Percentiles rank a stretch among this genome's conserved stretches.
Evolutionary conservation across 768 basidiomycete genomes (phyloP).

Genomic region (Phanerochaete sordida): DNA sequence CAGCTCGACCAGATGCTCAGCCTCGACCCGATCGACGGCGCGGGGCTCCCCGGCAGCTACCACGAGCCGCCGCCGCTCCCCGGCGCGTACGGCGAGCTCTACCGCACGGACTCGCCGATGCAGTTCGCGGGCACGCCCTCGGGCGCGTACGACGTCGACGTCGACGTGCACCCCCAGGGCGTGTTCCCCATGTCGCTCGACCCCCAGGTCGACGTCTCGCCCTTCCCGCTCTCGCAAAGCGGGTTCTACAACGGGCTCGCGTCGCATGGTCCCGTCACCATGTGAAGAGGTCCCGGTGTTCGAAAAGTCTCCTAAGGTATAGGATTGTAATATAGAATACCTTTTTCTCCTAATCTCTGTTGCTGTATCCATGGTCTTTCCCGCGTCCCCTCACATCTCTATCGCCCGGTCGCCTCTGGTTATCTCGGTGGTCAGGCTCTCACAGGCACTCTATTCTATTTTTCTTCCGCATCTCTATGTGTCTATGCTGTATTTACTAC

Average conservation of each 20-base stretch:
- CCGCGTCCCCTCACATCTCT: neutral
- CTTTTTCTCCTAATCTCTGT: neutral
- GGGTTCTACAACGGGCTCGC: conserved; percentile 4
- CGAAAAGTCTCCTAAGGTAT: neutral
- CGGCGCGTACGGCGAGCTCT: conserved; percentile 21
- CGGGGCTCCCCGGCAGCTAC: conserved; percentile 4
- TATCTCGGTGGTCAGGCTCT: neutral
- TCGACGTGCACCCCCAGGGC: conserved; percentile 1
- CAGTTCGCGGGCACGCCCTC: conserved; percentile 5
- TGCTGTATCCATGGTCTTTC: conserved; percentile 1
- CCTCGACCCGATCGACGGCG: conserved; percentile 16
- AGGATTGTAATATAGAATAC: conserved; percentile 1
- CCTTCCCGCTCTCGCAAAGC: neutral
- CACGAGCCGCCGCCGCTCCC: conserved; percentile 7
- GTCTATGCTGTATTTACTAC: conserved; percentile 3
- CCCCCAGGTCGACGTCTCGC: neutral
- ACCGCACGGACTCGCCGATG: conserved; percentile 28
- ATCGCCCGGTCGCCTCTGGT: neutral
- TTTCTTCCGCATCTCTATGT: neutral
- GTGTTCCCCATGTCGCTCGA: conserved; percentile 10
- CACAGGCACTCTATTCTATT: neutral
- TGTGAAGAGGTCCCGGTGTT: neutral
- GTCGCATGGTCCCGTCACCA: conserved; percentile 4
- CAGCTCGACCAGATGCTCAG: conserved; percentile 25
- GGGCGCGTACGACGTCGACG: conserved; percentile 7